Evolutionary conservation across 1,139 yeast genomes (phyloP).

Genomic region (Yamadazyma jaroonii): DNA sequence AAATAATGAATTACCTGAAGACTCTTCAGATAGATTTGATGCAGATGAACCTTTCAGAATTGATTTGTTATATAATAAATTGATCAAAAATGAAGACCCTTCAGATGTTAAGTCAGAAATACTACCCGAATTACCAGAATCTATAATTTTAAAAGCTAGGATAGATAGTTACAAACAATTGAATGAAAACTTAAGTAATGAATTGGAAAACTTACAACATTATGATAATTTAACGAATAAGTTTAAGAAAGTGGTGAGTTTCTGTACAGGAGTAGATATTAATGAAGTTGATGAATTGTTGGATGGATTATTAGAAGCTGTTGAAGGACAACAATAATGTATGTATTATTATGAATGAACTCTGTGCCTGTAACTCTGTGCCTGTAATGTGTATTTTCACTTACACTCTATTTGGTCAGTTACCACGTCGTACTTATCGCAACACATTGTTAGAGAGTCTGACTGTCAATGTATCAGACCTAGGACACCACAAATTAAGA

Average conservation of each 20-base stretch:
- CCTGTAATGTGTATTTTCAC: no score
- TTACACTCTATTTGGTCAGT: no score
- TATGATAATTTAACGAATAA: conserved; percentile 72
- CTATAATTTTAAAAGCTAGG: conserved; percentile 66
- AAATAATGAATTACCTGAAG: conserved; percentile 22
- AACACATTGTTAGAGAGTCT: no score
- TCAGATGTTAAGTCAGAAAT: conserved; percentile 23
- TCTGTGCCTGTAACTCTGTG: no score
- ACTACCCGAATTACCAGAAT: conserved; percentile 51
- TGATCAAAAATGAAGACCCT: conserved; percentile 31
- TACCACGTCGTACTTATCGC: no score
- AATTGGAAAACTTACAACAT: conserved; percentile 45
- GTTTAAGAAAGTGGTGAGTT: conserved; percentile 83
- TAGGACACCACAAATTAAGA: no score
- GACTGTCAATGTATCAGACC: no score
- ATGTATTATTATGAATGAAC: no score
- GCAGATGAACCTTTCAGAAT: conserved; percentile 86
- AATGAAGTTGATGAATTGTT: conserved; percentile 77
- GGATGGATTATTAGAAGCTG: conserved; percentile 86
- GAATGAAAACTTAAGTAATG: conserved; percentile 43
- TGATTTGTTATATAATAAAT: conserved; percentile 50
- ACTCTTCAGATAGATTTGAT: conserved; percentile 42
- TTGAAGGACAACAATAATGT: conserved; percentile 51
- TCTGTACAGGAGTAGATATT: conserved; percentile 81
- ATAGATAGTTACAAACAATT: conserved; percentile 66